phyloP scores from a whole-genome alignment of 2,329 filamentous ascomycete species.

The Arthrobotrys iridis region DNA sequence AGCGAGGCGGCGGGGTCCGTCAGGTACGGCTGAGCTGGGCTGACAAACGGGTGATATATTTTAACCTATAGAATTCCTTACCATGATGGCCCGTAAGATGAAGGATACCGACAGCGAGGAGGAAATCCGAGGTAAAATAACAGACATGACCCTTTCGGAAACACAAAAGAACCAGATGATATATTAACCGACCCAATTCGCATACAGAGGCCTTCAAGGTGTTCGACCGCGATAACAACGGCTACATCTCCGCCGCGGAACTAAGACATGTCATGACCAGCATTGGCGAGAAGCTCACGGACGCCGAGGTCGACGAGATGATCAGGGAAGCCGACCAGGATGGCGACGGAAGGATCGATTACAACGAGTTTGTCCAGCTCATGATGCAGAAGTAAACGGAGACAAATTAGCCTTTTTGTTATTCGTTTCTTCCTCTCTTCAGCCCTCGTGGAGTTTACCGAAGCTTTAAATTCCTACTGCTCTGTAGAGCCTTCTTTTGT shows the following conservation, averaged over 20 bases:
- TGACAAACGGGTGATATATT: slow-evolving; percentile 16
- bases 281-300: slow-evolving; percentile 88
- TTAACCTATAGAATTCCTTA: slow-evolving; percentile 76
- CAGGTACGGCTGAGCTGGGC: slow-evolving; percentile 17
- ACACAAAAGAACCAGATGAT: background rate
- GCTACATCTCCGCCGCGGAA: slow-evolving; percentile 88
- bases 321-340: slow-evolving; percentile 91
- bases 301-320: slow-evolving; percentile 93
- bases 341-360: slow-evolving; percentile 87
- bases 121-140: slow-evolving; percentile 77
- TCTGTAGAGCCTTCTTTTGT: too few species aligned
- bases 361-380: slow-evolving; percentile 91
- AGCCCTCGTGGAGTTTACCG: background rate
- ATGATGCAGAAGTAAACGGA: slow-evolving; percentile 91
- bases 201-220: slow-evolving; percentile 64
- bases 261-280: slow-evolving; percentile 91
- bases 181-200: too few species aligned
- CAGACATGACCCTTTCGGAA: too few species aligned
- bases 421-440: background rate
- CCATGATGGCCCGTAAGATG: slow-evolving; percentile 95
- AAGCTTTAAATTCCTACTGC: too few species aligned
- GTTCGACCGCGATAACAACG: slow-evolving; percentile 90
- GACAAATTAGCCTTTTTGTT: background rate
- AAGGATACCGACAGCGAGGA: slow-evolving; percentile 92
- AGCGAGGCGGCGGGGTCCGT: slow-evolving; percentile 1